A percentile compares a stretch with the other conserved stretches of the same genome.
Conservation (phyloP, 129 eudicot species). For the Lactuca sativa region DNA sequence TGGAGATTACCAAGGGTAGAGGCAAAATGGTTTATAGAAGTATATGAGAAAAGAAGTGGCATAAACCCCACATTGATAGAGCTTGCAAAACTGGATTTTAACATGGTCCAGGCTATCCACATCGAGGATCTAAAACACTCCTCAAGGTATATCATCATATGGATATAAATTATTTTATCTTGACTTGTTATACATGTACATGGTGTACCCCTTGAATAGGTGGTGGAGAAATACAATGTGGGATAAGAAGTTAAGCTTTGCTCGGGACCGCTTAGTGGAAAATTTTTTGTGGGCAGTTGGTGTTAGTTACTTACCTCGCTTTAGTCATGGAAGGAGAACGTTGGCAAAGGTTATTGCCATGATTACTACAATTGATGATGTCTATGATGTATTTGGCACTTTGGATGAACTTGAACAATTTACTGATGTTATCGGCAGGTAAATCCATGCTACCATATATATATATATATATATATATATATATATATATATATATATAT, state of each 20-base stretch:
- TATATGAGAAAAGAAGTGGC: constrained; percentile 9
- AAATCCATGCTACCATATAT: not conserved
- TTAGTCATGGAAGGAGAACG: constrained; percentile 5
- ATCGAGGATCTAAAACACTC: constrained; percentile 22
- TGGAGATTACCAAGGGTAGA: constrained; percentile 27
- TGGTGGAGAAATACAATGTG: constrained; percentile 5
- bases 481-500: too few species aligned
- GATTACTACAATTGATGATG: constrained; percentile 9
- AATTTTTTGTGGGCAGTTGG: constrained; percentile 9
- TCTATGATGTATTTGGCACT: constrained; percentile 15
- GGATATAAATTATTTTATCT: too few species aligned
- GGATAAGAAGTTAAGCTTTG: constrained; percentile 10
- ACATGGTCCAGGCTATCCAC: constrained; percentile 26
- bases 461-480: too few species aligned
- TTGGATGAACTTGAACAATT: constrained; percentile 10
- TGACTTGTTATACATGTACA: too few species aligned
- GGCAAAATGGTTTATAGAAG: constrained; percentile 24
- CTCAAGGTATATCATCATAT: constrained; percentile 21
- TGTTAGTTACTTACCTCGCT: not conserved
- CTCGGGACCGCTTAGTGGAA: constrained; percentile 15
- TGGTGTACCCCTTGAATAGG: not conserved
- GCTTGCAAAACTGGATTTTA: constrained; percentile 34
- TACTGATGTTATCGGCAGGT: constrained; percentile 8
- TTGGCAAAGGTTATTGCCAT: constrained; percentile 5
- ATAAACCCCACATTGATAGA: constrained; percentile 21